Percentiles rank a stretch among this genome's conserved stretches.
These are phyloP conservation scores for Clonostachys solani DNA, from an alignment of 2,329 filamentous ascomycete species.

Conservation along the genomic window DNA sequence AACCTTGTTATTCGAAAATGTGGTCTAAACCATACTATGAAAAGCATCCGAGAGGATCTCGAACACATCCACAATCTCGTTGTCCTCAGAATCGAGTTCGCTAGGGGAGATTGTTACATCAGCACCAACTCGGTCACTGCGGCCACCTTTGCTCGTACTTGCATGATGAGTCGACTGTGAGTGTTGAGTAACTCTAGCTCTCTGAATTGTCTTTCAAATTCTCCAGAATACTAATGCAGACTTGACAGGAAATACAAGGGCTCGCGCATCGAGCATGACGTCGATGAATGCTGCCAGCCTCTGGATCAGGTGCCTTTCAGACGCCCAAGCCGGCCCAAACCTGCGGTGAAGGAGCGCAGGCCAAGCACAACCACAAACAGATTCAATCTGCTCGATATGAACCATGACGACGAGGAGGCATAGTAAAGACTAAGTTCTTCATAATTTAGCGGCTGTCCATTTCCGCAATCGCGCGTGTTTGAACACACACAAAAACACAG, in stretches of 20 bases:
- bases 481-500: neutral
- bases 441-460: too few species aligned
- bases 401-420: slow-evolving; percentile 22
- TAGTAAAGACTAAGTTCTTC: too few species aligned
- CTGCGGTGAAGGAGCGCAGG: neutral
- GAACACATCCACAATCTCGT: slow-evolving; percentile 80
- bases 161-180: slow-evolving; percentile 64
- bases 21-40: slow-evolving; percentile 54
- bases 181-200: slow-evolving; percentile 11
- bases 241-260: slow-evolving; percentile 61
- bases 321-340: too few species aligned
- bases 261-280: slow-evolving; percentile 64
- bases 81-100: slow-evolving; percentile 61
- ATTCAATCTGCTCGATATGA: slow-evolving; percentile 54
- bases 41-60: slow-evolving; percentile 65
- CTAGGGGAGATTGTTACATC: slow-evolving; percentile 57
- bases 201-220: neutral
- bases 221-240: slow-evolving; percentile 7
- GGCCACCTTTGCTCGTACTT: slow-evolving; percentile 70
- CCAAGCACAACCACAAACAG: slow-evolving; percentile 41
- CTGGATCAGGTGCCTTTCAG: slow-evolving; percentile 23
- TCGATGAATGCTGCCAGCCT: slow-evolving; percentile 68
- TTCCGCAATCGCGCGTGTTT: too few species aligned
- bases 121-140: slow-evolving; percentile 74
- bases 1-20: slow-evolving; percentile 67